Conservation (phyloP, 371 early-diverging fungal genomes). For the Smittium culicis region DNA sequence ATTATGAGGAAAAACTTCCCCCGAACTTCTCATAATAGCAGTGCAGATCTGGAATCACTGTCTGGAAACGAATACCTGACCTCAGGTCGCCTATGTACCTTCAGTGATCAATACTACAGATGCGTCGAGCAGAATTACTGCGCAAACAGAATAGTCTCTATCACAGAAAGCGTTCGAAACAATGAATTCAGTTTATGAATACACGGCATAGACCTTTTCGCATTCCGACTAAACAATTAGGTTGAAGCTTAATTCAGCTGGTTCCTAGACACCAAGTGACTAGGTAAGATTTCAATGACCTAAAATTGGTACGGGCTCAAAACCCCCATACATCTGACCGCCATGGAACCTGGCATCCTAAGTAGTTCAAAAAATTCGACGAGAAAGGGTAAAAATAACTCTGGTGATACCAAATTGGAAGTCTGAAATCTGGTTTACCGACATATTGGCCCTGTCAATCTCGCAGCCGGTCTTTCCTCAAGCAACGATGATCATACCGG, state of each 20-base stretch:
- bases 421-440: background rate
- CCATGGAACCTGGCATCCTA: background rate
- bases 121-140: background rate
- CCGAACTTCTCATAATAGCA: background rate
- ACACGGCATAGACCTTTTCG: background rate
- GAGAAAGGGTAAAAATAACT: background rate
- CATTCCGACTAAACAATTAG: background rate
- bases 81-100: background rate
- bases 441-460: background rate
- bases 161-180: background rate
- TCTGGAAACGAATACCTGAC: background rate
- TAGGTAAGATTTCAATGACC: background rate
- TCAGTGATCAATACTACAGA: background rate
- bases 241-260: background rate
- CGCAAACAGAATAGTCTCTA: background rate
- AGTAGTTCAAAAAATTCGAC: background rate
- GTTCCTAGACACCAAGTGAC: background rate
- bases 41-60: background rate
- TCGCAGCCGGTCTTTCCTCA: background rate
- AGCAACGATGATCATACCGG: background rate
- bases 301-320: background rate
- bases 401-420: background rate
- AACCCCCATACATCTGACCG: background rate
- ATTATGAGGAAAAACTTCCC: background rate
- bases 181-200: background rate